These are phyloP conservation scores for Paramecium octaurelia DNA, from an alignment of 73 alveolate genomes.

Conservation along the genomic window DNA sequence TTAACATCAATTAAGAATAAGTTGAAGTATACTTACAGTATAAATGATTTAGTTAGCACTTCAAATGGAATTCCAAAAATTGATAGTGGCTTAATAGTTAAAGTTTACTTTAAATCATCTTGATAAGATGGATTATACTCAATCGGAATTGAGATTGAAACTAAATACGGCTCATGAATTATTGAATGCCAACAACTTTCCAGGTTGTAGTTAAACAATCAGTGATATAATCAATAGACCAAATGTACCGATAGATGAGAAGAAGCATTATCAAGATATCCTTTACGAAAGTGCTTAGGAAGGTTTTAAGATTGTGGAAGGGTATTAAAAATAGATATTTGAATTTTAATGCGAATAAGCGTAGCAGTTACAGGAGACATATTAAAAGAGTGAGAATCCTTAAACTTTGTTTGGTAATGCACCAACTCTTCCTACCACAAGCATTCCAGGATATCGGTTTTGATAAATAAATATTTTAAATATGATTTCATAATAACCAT, in stretches of 20 bases:
- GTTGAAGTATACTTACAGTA: not conserved
- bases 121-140: constrained; percentile 20
- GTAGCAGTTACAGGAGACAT: not conserved
- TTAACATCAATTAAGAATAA: constrained; percentile 15
- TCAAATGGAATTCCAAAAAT: constrained; percentile 40
- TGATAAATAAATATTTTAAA: not conserved
- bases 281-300: constrained; percentile 29
- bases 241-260: constrained; percentile 18
- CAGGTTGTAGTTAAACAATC: constrained; percentile 28
- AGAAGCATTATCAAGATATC: constrained; percentile 29
- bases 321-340: constrained; percentile 44
- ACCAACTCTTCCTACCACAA: constrained; percentile 30
- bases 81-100: constrained; percentile 13
- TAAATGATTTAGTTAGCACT: not conserved
- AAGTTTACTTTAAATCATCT: not conserved
- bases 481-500: not conserved
- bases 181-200: constrained; percentile 1
- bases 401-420: constrained; percentile 26
- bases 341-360: constrained; percentile 48
- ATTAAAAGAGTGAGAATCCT: constrained; percentile 42
- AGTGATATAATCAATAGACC: constrained; percentile 42
- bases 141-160: not conserved
- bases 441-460: constrained; percentile 17
- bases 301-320: constrained; percentile 23
- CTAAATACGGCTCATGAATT: constrained; percentile 40